phyloP scores from a whole-genome alignment of 352 stramenopile species.

The Blastocystis sp. region DNA sequence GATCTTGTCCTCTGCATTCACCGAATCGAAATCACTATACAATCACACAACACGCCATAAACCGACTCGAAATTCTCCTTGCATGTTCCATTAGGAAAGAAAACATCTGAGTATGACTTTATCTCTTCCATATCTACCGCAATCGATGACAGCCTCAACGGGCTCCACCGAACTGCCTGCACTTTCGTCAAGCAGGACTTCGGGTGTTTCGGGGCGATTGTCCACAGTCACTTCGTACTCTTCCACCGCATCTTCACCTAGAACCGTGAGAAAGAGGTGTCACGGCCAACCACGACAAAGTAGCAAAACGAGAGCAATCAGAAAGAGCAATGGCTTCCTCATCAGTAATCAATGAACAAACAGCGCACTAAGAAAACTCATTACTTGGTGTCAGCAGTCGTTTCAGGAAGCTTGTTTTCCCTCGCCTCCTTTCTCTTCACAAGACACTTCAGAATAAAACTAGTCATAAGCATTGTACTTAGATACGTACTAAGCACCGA shows the following conservation, averaged over 20 bases:
- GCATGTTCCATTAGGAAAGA: constrained; percentile 22
- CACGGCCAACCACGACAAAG: not conserved
- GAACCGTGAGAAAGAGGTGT: not conserved
- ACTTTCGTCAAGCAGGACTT: not conserved
- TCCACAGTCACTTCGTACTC: constrained; percentile 25
- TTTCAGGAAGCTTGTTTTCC: not conserved
- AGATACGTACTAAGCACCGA: constrained; percentile 25
- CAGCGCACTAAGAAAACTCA: not conserved
- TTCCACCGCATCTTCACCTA: constrained; percentile 3
- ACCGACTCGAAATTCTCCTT: constrained; percentile 42
- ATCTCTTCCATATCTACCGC: not conserved
- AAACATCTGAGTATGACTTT: constrained; percentile 9
- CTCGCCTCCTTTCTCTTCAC: constrained; percentile 54
- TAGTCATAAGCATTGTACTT: not conserved
- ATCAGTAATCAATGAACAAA: constrained; percentile 10
- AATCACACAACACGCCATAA: not conserved
- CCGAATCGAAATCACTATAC: not conserved
- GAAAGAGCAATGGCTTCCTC: not conserved
- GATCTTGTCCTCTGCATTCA: constrained; percentile 11
- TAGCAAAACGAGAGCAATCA: not conserved
- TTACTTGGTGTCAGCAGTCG: not conserved
- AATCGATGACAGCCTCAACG: not conserved
- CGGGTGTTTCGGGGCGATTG: not conserved
- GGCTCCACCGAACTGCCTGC: not conserved
- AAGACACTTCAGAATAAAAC: constrained; percentile 45